Conservation (phyloP, 352 stramenopile genomes). For the Aphanomyces stellatus region DNA sequence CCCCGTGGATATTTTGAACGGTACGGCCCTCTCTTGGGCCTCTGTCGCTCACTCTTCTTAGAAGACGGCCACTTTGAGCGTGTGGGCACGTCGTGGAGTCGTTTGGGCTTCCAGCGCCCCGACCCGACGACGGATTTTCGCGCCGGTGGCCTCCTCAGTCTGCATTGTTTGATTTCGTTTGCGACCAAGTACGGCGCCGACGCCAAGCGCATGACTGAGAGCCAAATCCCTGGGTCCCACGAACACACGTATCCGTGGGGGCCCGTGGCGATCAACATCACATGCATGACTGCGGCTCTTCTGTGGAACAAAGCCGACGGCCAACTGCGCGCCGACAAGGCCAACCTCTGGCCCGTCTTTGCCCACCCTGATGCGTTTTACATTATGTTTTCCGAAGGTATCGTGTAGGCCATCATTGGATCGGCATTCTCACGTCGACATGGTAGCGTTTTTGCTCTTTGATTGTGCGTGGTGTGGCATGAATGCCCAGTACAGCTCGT, state of each 20-base stretch:
- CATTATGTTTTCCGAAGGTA: conserved; percentile 61
- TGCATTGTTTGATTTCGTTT: conserved; percentile 79
- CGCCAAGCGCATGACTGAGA: conserved; percentile 56
- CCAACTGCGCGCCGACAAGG: conserved; percentile 49
- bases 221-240: conserved; percentile 66
- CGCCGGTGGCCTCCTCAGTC: conserved; percentile 64
- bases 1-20: conserved; percentile 1
- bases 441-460: conserved; percentile 69
- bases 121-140: conserved; percentile 82
- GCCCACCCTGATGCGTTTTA: conserved; percentile 57
- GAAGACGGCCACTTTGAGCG: conserved; percentile 39
- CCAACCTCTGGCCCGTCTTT: conserved; percentile 68
- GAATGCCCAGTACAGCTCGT: conserved; percentile 81
- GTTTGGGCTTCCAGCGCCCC: conserved; percentile 71
- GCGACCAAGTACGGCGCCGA: conserved; percentile 55
- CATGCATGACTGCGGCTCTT: conserved; percentile 64
- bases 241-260: conserved; percentile 79
- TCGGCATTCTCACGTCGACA: conserved; percentile 1
- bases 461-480: conserved; percentile 79
- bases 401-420: neutral
- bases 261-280: conserved; percentile 78
- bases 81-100: conserved; percentile 66
- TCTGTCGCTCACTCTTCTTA: neutral
- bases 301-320: conserved; percentile 81
- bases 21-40: neutral